Base-by-base conservation (phyloP, 2,329 filamentous ascomycete species). In the Pleoardoris graminearum region DNA sequence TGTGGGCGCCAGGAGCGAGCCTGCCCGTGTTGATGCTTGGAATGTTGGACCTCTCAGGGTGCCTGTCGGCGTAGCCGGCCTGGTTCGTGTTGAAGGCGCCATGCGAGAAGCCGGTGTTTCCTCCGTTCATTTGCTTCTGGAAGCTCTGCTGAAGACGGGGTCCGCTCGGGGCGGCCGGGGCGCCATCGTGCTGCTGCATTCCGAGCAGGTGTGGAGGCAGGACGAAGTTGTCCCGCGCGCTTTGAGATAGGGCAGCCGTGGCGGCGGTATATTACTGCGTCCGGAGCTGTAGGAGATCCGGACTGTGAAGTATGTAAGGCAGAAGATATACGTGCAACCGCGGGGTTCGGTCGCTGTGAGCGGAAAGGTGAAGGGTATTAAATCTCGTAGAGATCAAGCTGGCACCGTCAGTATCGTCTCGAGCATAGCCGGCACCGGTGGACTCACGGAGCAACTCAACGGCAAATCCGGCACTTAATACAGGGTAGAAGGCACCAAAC, bases 81-180 rank as follows among this genome's bases (percentile, higher is more conserved):
- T 85, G 83, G 77, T 96, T 95, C 51, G 90, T 93, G 69, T 87
- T 87, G 77, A 95, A 97, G 53, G 92, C 91, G 60, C 90, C 91
- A 73, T 96, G 91, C 43, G 92, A 96, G 76, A 96, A 96, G 60
- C 91, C 91, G 42, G 90, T 94, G 65, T 92, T 88, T 70, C 90
- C 82, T 58, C 78, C 78, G 70, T 78, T 79, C 63, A 81, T 90
- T 57, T 90, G 87, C 79, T 95, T 95, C 51, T 89, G 90, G 57
- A 85, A 84, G 68, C 88, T 77, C 84, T 89, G 73, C 72, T 81
- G 67, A 69, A 80, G 65, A 76, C 78, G 70, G 75, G 80, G 69
- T 73, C 79, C 81, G 70, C 79, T 84, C 51, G 82, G 79, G 62
- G 83, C 82, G 66, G 78, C 81, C 60, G 84, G 80, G 63, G 82